Base-by-base conservation (phyloP, 331 rosid species). In the Quercus phellos region DNA sequence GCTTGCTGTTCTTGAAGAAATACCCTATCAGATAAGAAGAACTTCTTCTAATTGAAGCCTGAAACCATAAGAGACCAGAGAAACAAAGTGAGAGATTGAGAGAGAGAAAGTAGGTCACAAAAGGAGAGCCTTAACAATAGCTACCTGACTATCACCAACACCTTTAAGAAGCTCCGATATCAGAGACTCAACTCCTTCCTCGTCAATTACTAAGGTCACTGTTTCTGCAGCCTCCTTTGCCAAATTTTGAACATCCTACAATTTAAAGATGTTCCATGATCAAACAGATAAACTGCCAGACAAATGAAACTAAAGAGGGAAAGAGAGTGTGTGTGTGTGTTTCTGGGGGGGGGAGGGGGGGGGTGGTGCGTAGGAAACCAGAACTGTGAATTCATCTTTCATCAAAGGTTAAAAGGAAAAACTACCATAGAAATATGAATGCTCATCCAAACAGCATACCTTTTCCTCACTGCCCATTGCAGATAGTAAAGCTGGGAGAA, bases 221-320 rank as follows among this genome's bases (percentile, higher is more conserved):
- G 96, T 92, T 84, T 93, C 97, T 54, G 98, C 98, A 73, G 98
- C 98, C 82, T 89, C 90, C 88, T 87, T 93, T 18, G 98, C 98
- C 73, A 86, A 86, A 56, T 84, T 80, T 90, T 89, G 93, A 80
- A 95, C 88, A 72, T 95, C 96, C 99, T 95, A 87, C 17, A 85
- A 80, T 78, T 77, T 73, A 51, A 79, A 80, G 9, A 58, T 51
- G 82, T 73, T 32, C 24, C 32, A 29, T 21, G 35, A 70, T 69
- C 24, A 43, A 76, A 43, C 42, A 22, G 22, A 10, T 1, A 42
- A 67, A 46, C 53, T 46, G 53, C 53, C 5, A 46, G 53, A 3
- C 24, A 81, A 26, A 46, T 64, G 42, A 73, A 68, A 67, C 16
- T 46, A 11, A 12, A 46, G 53, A 46, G 5, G 16, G 53, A 46